Evolutionary conservation across 1,284 basidiomycete species (phyloP), one percentile per base, ranked within the genome.

Genomic region (Tilletia walkeri): DNA sequence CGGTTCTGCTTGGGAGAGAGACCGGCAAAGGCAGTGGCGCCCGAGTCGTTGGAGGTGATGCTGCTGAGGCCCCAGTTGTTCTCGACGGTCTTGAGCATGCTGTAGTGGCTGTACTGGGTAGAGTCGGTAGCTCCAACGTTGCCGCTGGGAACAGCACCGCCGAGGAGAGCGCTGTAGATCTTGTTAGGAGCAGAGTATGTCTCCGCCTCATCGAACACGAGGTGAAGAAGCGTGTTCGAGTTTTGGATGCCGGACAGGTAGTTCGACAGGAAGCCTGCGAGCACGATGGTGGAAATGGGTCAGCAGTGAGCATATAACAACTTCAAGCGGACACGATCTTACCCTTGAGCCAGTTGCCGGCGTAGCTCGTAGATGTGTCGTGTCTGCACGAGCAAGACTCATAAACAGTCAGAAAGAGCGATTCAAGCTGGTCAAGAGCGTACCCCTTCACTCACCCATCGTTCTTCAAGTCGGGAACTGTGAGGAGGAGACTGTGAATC

Each of bases 171-270:
- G 18, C 34, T 39, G 59, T 69, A 69, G 54, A 69, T 41, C 34
- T 65, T 54, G 68, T 69, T 69, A 12, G 68, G 54, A n/a, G 50
- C 39, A 14, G 24, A 34, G 56, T 65, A 65, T 10, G 68, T 38
- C 47, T 36, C 68, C 4, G 68, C 34, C n/a, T 69, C 68, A 39
- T 69, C 68, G 56, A 69, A 69, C 24, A 66, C 49, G 30, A 69
- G 54, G 39, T 69, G 68, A 39, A 69, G 34, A n/a, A 69, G 54
- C 10, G 68, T 69, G 56, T 69, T 69, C 9, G 68, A 63, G 30
- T 20, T 47, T n/a, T 39, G 38, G 36, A 65, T 39, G 9, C 38
- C 38, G 38, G 34, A n/a, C 6, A 41, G 18, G 68, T 69, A 69
- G 16, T 30, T 69, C 30, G 36, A 41, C 20, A 63, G 38, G 56